Evolutionary conservation across 225 moss, liverwort and hornwort genomes (phyloP).

Genomic region (Bryoerythrophyllum caledonicum): DNA sequence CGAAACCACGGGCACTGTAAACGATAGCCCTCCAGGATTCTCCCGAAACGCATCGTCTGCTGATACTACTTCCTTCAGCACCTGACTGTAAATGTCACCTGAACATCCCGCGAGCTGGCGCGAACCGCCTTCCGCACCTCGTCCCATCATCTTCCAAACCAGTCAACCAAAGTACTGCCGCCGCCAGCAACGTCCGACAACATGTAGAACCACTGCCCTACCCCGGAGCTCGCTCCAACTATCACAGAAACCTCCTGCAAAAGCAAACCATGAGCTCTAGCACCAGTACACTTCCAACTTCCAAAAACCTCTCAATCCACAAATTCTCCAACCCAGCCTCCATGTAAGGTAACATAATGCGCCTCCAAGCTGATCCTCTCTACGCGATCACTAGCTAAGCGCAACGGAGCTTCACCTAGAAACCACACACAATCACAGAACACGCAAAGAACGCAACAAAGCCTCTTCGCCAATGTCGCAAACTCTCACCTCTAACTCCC

Average conservation of each 20-base stretch:
- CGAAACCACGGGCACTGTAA: slow-evolving; percentile 37
- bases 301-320: not conserved
- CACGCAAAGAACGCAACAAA: not conserved
- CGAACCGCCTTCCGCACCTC: slow-evolving; percentile 63
- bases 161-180: slow-evolving; percentile 26
- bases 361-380: not conserved
- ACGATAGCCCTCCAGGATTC: slow-evolving; percentile 27
- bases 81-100: slow-evolving; percentile 52
- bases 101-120: slow-evolving; percentile 47
- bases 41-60: slow-evolving; percentile 34
- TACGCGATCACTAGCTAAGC: not conserved
- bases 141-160: slow-evolving; percentile 71
- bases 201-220: slow-evolving; percentile 37
- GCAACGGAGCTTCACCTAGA: slow-evolving; percentile 1
- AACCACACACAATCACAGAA: not conserved
- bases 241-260: slow-evolving; percentile 1
- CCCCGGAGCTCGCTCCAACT: slow-evolving; percentile 17
- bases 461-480: slow-evolving; percentile 20
- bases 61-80: slow-evolving; percentile 48
- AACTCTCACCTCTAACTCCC: slow-evolving; percentile 33
- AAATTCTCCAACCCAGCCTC: not conserved
- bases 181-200: slow-evolving; percentile 35
- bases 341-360: not conserved
- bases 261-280: slow-evolving; percentile 2
- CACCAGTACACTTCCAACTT: slow-evolving; percentile 20